These are phyloP conservation scores for Protomyces gravidus DNA, from an alignment of 1,139 yeast genomes.

Conservation along the genomic window DNA sequence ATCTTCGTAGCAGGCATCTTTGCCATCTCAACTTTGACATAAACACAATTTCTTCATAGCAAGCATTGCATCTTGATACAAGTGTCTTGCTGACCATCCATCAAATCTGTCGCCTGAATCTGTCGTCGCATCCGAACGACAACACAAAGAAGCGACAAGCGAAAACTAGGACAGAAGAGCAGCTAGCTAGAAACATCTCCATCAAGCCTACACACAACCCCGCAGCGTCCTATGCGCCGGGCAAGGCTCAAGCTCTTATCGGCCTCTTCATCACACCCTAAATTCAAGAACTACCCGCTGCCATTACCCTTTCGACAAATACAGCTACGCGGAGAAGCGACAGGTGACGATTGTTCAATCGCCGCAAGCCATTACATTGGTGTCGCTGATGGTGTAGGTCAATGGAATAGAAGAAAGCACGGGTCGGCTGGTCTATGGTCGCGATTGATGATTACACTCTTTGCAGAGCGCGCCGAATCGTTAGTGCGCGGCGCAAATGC, in stretches of 20 bases:
- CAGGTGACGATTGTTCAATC: conserved; percentile 23
- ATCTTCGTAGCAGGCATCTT: no score
- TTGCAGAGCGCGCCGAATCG: conserved; percentile 17
- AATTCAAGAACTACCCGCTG: conserved; percentile 24
- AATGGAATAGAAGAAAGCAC: conserved; percentile 31
- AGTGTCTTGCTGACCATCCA: no score
- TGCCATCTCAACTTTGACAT: no score
- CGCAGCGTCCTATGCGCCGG: neutral
- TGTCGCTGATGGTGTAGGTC: conserved; percentile 33
- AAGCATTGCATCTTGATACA: no score
- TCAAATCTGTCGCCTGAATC: no score
- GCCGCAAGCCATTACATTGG: conserved; percentile 18
- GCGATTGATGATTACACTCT: conserved; percentile 25
- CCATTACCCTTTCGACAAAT: conserved; percentile 22
- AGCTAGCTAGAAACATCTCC: no score
- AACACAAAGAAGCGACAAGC: no score
- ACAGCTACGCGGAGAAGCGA: conserved; percentile 19
- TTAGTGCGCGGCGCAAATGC: neutral
- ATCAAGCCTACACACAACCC: no score
- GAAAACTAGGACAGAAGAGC: no score
- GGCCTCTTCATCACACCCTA: conserved; percentile 23
- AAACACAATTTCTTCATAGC: no score
- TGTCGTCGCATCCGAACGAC: no score
- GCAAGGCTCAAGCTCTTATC: conserved; percentile 10
- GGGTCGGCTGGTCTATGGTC: conserved; percentile 33